Evolutionary conservation across 495 filamentous ascomycete species (phyloP), one percentile per base, ranked within the genome.

Genomic region (Penicillium paradoxum): DNA sequence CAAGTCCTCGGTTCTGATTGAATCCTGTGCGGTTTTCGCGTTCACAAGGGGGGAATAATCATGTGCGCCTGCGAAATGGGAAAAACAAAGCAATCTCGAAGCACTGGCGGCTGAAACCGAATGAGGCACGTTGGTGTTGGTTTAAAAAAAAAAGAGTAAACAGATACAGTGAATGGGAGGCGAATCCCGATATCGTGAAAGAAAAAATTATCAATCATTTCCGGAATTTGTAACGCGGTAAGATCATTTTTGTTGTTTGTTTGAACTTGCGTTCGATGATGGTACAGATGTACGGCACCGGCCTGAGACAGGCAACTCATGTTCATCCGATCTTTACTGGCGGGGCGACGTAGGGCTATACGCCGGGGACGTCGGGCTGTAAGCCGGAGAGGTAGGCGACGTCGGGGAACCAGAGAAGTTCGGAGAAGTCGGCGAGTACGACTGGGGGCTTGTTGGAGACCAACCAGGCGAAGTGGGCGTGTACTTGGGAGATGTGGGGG

Each of bases 341-440:
- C 72, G 76, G 55, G 68, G 80, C 65, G 73, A 80, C 71, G 72
- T 67, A 55, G 72, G 71, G 47, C 73, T 76, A 49, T 71, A 77
- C 48, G 71, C 68, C 45, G 76, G 76, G 22, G 75, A 78, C 53
- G 74, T 79, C 29, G 81, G 81, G 53, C 79, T 81, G 66, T 80
- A 83, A 38, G 76, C 76, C 49, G 80, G 80, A 49, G 78, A 78
- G 9, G 73, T 75, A 22, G 75, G 73, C 25, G 73, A 79, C 40
- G 75, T 78, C 56, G 82, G 80, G 19, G 83, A 83, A 56, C 77
- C 77, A 68, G 78, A 73, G 69, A 88, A 83, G 36, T 79, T 76
- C 22, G 88, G 88, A 55, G 85, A 89, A 33, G 87, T 90, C 7
- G 88, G 88, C 37, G 86, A 89, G 64, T 91, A 90, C 7, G 79